Percentiles rank a stretch among this genome's conserved stretches.
phyloP scores from a whole-genome alignment of 148 eudicot genomes.

The Chenopodium suecicum region DNA sequence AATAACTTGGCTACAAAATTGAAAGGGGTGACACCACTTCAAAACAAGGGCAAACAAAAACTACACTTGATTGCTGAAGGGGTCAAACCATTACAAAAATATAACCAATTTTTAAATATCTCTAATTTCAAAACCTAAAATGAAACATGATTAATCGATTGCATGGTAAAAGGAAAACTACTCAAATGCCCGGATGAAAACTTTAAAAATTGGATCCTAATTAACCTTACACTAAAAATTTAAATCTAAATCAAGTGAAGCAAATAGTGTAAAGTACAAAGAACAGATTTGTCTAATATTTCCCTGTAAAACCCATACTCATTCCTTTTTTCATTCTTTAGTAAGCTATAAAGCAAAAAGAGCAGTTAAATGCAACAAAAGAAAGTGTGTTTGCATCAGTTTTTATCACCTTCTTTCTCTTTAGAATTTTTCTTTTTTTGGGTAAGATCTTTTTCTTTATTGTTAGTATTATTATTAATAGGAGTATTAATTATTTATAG shows the following conservation, averaged over 20 bases:
- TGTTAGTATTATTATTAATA: neutral
- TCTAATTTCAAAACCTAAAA: too few species aligned
- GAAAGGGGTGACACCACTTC: too few species aligned
- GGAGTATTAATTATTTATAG: too few species aligned
- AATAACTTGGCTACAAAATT: too few species aligned
- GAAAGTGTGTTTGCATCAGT: neutral
- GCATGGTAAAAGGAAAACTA: too few species aligned
- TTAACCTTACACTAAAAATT: neutral
- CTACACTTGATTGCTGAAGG: too few species aligned
- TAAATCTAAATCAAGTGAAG: neutral
- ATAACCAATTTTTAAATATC: too few species aligned
- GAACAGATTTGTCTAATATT: neutral
- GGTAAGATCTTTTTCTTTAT: neutral
- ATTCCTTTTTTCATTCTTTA: neutral
- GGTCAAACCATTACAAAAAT: too few species aligned
- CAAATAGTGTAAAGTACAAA: neutral
- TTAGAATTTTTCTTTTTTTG: neutral
- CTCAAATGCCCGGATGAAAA: neutral
- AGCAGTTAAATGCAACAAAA: neutral
- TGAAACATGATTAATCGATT: too few species aligned
- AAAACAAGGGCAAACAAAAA: too few species aligned
- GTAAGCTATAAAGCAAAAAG: slow-evolving; percentile 9
- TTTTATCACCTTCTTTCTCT: neutral
- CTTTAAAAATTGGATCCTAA: neutral
- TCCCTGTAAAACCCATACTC: neutral